These are phyloP conservation scores for Acanthamoeba polyphaga DNA, from an alignment of 208 protist species.

Conservation along the genomic window DNA sequence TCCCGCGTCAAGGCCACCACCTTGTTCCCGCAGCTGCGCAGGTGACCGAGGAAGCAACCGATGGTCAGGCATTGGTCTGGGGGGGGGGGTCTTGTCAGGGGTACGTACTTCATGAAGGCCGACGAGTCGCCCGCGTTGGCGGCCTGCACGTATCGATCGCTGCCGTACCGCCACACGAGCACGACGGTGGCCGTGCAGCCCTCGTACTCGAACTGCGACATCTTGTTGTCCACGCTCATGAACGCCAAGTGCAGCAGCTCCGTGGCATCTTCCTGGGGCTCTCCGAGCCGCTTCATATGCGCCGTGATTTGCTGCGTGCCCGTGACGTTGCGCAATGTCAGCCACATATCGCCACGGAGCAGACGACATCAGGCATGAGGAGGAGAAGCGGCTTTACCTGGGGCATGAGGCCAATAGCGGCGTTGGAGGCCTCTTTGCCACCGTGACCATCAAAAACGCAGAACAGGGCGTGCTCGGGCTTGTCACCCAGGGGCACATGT, in stretches of 20 bases:
- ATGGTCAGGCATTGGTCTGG: background rate
- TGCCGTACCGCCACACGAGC: conserved; percentile 40
- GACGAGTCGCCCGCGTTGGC: conserved; percentile 63
- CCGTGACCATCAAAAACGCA: conserved; percentile 72
- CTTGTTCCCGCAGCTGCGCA: background rate
- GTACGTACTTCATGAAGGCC: conserved; percentile 58
- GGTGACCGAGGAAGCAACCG: background rate
- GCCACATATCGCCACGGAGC: background rate
- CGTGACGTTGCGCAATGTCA: background rate
- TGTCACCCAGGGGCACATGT: background rate
- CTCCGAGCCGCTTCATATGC: conserved; percentile 14
- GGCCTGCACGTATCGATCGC: conserved; percentile 64
- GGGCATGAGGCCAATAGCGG: conserved; percentile 42
- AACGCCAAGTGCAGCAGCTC: conserved; percentile 55
- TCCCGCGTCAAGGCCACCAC: conserved; percentile 51
- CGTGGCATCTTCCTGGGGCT: background rate
- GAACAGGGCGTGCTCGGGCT: conserved; percentile 8
- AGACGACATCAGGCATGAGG: background rate
- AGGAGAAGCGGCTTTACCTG: background rate
- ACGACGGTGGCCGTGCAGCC: conserved; percentile 69
- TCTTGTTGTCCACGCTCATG: conserved; percentile 37
- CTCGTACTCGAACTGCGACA: conserved; percentile 67
- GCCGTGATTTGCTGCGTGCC: background rate
- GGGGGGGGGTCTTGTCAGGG: background rate
- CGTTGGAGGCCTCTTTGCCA: conserved; percentile 53